A percentile compares a stretch with the other conserved stretches of the same genome.
Conservation (phyloP, 106 monocot species). For the Dioscorea dumetorum region DNA sequence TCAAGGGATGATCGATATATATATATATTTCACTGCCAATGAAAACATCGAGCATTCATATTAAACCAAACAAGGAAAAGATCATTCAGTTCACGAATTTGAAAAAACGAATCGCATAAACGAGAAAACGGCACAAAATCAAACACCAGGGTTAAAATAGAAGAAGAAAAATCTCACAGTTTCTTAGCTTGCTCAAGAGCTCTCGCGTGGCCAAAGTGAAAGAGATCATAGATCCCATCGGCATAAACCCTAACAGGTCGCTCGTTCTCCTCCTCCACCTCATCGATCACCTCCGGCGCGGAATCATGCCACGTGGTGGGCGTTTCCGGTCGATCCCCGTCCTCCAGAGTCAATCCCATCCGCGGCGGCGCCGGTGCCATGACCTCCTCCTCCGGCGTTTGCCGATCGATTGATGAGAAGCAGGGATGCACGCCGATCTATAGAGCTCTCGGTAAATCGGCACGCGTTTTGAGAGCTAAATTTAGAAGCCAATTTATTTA, state of each 20-base stretch:
- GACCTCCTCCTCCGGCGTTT: no score
- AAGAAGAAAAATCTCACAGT: conserved; percentile 19
- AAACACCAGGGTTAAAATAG: no score
- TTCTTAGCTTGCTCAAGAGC: conserved; percentile 70
- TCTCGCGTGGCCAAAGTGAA: conserved; percentile 72
- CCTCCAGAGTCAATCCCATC: not conserved
- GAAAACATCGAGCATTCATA: no score
- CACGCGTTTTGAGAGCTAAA: no score
- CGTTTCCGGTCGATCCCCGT: not conserved
- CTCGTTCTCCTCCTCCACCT: conserved; percentile 3
- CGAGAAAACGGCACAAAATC: no score
- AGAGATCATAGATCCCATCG: conserved; percentile 71
- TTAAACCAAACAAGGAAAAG: no score
- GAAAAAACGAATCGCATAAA: no score
- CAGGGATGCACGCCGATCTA: not conserved
- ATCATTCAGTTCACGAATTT: no score
- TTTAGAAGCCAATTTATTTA: no score
- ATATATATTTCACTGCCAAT: no score
- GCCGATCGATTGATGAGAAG: not conserved
- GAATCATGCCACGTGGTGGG: not conserved
- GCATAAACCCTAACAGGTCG: conserved; percentile 54
- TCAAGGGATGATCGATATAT: no score
- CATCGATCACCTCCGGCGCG: conserved; percentile 7
- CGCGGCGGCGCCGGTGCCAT: not conserved
- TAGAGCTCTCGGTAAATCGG: not conserved